Evolutionary conservation across 768 basidiomycete species (phyloP), one percentile per base, ranked within the genome.

Genomic region (Lactifluus echinatus): DNA sequence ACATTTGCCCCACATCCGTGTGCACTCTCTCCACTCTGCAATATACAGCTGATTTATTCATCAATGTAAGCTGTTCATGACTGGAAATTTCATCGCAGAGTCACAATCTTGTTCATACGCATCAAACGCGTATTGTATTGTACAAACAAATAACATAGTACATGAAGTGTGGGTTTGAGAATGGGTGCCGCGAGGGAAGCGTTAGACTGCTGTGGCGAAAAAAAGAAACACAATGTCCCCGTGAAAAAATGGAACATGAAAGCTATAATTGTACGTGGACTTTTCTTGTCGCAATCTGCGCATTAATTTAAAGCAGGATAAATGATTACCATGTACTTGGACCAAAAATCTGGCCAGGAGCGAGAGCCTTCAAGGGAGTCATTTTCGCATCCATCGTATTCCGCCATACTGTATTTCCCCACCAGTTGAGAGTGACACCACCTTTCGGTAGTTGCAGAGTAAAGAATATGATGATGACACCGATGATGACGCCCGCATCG

Each of bases 361-460:
- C 71, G 19, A 83, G 59, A 8, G 74, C 63, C 56, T 70, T 74
- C 47, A 82, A 68, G 0, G 87, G 82, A n/a, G 76, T 72, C 54
- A 84, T 84, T 44, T 77, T 69, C 3, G 78, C 80, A 67, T 91
- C 89, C 34, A 81, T 83, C 10, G 85, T 91, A 46, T 85, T 81
- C 64, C 73, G 66, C 84, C 84, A 89, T 8, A 80, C 83, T 57
- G 73, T 76, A 71, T 91, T 91, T 8, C 89, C 89, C 89, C 89
- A 90, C 89, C 89, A 91, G 43, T 77, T 72, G 60, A 89, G 65
- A 37, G 66, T 64, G 64, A 83, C 61, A 11, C 68, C 83, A 52
- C 80, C 81, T 61, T 79, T 83, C 40, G 87, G 83, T 48, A 80
- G 66, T 56, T 79, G 71, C 42, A 65, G 46, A 70, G 43, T 75